Base-by-base conservation (phyloP, 139 green algal species). In the Chlorella sp. region DNA sequence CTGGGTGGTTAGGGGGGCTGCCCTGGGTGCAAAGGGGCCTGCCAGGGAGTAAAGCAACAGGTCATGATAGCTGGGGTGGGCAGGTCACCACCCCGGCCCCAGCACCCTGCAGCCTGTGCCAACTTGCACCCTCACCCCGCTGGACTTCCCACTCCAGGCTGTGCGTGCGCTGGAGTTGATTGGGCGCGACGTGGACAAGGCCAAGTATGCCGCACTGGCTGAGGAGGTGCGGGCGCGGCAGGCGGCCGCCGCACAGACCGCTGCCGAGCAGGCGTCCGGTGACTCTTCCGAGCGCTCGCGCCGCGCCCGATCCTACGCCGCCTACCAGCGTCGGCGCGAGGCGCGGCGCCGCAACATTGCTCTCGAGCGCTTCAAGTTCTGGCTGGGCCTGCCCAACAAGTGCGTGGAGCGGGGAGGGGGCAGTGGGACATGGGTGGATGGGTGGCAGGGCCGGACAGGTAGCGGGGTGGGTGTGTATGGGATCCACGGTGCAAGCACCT, bases 361-460 rank as follows among this genome's bases (percentile, higher is more conserved):
- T 23, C 63, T 95, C 6, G 93, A 96, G 84, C 85, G 93, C 26
- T 84, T 94, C 47, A 96, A 96, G 70, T 96, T 93, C 85, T 96
- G 88, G 90, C 76, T 82, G 36, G 94, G 93, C 11, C 76, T 96
- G 64, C 93, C 93, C n/a, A 96, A 96, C 86, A 78, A 30, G 26
- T 95, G 94, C 9, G 76, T 18, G 17, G 60, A 6, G 60, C 4
- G 13, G 64, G 20, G 21, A 6, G 6, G 44, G n/a, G n/a, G n/a
- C n/a, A n/a, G n/a, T n/a, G n/a, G n/a, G n/a, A n/a, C n/a, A n/a
- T n/a, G n/a, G n/a, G n/a, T n/a, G 44, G 44, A 9, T 51, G 44
- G 44, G 44, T 6, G 7, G 44, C 44, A 9, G 44, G 44, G 44
- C 44, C 9, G n/a, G 44, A 51, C 9, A 9, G 44, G 44, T 6